Evolutionary conservation across 1,139 yeast species (phyloP), one percentile per base, ranked within the genome.

Genomic region (Nakaseomyces nivariensis): DNA sequence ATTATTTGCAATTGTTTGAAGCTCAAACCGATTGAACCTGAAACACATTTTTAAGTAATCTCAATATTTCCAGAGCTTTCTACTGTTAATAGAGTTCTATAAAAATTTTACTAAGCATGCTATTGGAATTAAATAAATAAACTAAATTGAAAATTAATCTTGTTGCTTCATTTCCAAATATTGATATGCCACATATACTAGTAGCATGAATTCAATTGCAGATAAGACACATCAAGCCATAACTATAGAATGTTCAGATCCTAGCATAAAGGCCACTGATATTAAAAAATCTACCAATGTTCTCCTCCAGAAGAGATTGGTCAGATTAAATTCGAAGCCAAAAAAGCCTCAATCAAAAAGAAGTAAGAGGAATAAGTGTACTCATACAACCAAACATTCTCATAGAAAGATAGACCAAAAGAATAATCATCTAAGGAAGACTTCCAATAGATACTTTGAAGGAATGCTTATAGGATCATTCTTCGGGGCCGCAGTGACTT

Each of bases 401-500:
- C n/a, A 5, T n/a, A 33, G 10, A 33, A 11, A 33, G 6, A 9
- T 33, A 10, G 13, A 5, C 13, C 36, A 33, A 33, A 33, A n/a
- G 36, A 33, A 33, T 5, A 8, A 9, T 33, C 5, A 27, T n/a
- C 8, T 37, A 26, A 45, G 43, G 33, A 36, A 33, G 43, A 24
- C 36, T 11, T 10, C 32, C 17, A 38, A 10, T 24, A 36, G 43
- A 34, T 62, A 62, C 42, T 58, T 58, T 43, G 56, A 53, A 9
- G 67, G 67, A 7, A 54, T 62, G 8, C 34, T 62, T 5, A 42
- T 60, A 8, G 67, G 67, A 0, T 58, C 66, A 2, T 63, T 63
- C 43, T 38, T 63, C 5, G 67, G 67, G 2, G 65, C 67, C 4
- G 56, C 63, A 3, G 29, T 60, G 25, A 58, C 58, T 31, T 51